These are phyloP conservation scores for Vachellia pachyceras DNA, from an alignment of 306 rosid species.

Conservation along the genomic window DNA sequence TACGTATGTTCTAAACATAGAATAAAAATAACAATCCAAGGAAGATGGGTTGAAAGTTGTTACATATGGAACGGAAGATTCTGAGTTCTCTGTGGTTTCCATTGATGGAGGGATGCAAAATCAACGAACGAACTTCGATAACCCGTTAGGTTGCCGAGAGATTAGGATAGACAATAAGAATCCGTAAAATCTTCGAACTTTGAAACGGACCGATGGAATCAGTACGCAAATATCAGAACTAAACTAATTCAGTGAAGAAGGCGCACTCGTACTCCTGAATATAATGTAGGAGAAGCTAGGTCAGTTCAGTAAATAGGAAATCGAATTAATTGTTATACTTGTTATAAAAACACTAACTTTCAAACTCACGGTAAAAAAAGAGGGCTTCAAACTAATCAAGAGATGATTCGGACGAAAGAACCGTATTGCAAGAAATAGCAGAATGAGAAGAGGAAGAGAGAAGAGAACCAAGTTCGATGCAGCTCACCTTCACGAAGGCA, in stretches of 20 bases:
- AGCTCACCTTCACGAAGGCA: no score
- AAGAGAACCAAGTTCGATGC: no score
- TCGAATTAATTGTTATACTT: no score
- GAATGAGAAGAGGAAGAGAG: no score
- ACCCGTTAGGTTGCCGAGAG: conserved; percentile 23
- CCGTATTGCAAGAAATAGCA: no score
- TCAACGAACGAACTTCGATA: conserved; percentile 2
- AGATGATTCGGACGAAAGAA: no score
- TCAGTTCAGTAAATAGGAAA: background rate
- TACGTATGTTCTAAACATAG: background rate
- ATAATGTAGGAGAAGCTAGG: background rate
- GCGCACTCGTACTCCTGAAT: background rate
- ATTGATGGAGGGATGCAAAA: conserved; percentile 44
- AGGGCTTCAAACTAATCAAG: no score
- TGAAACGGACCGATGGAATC: background rate
- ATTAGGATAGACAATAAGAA: background rate
- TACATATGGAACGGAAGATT: conserved; percentile 47
- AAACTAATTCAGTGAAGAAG: conserved; percentile 4
- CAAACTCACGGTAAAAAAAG: no score
- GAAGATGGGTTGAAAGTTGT: conserved; percentile 2
- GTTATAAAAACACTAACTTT: no score
- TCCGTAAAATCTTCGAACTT: background rate
- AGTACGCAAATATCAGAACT: conserved; percentile 5
- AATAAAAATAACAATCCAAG: background rate
- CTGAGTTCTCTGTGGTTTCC: conserved; percentile 52